These are phyloP conservation scores for Dimocarpus longan DNA, from an alignment of 345 rosid genomes.

Conservation along the genomic window DNA sequence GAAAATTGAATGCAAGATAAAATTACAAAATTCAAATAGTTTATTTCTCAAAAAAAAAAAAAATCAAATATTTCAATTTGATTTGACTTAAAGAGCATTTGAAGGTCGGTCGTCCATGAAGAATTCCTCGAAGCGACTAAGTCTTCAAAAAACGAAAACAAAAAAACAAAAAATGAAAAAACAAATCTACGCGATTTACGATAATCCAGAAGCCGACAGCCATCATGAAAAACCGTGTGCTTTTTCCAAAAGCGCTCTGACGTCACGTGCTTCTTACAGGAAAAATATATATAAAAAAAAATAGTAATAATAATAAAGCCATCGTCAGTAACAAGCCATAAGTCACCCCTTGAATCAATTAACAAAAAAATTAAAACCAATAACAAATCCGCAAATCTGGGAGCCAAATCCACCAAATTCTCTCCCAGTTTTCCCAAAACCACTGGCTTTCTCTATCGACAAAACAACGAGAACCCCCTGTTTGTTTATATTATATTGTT, in stretches of 20 bases:
- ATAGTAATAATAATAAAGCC: background rate
- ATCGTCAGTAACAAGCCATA: background rate
- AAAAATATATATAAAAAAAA: too few species aligned
- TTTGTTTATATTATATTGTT: background rate
- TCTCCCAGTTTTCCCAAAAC: slow-evolving; percentile 14
- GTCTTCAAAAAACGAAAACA: too few species aligned
- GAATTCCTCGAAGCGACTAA: too few species aligned
- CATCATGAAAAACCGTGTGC: background rate
- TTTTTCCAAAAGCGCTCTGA: background rate
- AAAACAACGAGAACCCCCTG: background rate
- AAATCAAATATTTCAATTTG: too few species aligned
- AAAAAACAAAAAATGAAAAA: too few species aligned
- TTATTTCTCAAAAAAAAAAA: too few species aligned
- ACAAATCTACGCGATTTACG: too few species aligned
- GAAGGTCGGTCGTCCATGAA: too few species aligned
- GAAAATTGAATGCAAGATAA: too few species aligned
- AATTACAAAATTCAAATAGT: too few species aligned
- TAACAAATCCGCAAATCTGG: slow-evolving; percentile 17
- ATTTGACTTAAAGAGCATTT: too few species aligned
- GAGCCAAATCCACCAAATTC: background rate
- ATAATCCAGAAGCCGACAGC: background rate
- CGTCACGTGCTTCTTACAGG: background rate
- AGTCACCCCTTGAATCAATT: slow-evolving; percentile 13
- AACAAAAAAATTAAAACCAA: background rate
- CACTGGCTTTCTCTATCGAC: background rate